Percentiles rank a stretch among this genome's conserved stretches.
phyloP scores from a whole-genome alignment of 2,329 filamentous ascomycete genomes.

The Stagonosporopsis chrysanthemi region DNA sequence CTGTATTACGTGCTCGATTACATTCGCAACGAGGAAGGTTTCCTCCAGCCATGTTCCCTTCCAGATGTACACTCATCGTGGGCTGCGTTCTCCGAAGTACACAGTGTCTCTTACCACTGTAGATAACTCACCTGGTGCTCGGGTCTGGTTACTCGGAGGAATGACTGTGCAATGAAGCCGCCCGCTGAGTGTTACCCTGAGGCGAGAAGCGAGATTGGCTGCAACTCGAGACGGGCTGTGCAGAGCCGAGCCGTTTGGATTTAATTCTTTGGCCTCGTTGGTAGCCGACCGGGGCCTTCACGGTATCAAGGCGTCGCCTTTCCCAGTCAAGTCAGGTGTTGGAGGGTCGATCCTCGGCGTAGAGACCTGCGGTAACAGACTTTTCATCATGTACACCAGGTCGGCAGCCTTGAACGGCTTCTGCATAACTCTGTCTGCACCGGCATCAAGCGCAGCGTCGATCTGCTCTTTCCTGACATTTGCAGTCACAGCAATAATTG shows the following conservation, averaged over 20 bases:
- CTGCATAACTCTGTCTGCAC: constrained; percentile 47
- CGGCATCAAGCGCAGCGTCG: constrained; percentile 42
- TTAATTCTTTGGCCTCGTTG: neutral
- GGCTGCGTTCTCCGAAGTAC: neutral
- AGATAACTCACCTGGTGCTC: neutral
- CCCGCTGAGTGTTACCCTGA: neutral
- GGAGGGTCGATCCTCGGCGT: constrained; percentile 29
- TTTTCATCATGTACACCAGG: constrained; percentile 47
- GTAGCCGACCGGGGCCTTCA: constrained; percentile 4
- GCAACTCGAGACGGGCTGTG: neutral
- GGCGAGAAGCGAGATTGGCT: neutral
- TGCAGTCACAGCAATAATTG: constrained; percentile 50
- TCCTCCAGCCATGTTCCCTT: neutral
- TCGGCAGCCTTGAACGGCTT: constrained; percentile 49
- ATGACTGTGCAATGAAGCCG: neutral
- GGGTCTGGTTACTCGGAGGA: neutral
- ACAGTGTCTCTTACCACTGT: neutral
- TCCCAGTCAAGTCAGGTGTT: constrained; percentile 20
- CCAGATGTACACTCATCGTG: no score
- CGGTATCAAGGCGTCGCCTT: constrained; percentile 25
- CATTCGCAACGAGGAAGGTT: neutral
- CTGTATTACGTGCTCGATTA: neutral
- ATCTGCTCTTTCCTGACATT: constrained; percentile 50
- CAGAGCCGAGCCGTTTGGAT: neutral
- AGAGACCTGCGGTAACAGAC: constrained; percentile 33